Base-by-base conservation (phyloP, 495 filamentous ascomycete genomes). In the Aspergillus cavernicola region DNA sequence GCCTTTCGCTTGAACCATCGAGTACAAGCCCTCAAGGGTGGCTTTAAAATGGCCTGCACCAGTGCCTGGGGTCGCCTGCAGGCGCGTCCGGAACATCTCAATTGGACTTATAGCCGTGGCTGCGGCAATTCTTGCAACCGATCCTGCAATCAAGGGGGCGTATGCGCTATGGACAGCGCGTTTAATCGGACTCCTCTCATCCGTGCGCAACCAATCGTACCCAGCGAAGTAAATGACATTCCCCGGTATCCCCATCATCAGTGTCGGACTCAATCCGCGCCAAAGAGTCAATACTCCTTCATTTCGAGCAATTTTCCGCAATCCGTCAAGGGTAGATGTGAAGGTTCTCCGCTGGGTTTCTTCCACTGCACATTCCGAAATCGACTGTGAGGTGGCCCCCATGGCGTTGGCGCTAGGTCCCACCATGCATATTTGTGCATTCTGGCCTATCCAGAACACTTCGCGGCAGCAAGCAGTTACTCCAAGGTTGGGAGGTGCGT, bases 191-290 rank as follows among this genome's bases (percentile, higher is more conserved):
- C 86, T 90, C 32, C 68, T 66, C 1, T 76, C 72, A 62, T 86
- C 87, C 19, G 72, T 84, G 12, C 93, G 85, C 53, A 98, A 70
- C 84, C 88, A 93, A 62, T 98, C 93, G 66, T 98, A 98, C n/a
- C 92, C 93, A 28, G 93, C 92, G 61, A 97, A 96, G 70, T 98
- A 98, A 53, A 98, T 97, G 55, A 98, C 92, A 68, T 98, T 98
- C 31, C 83, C 90, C 0, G 93, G 93, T 26, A 98, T 82, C 3
- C 92, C 85, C 93, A 98, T 98, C 60, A 89, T 80, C 36, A 98
- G 70, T 1, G 95, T 98, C 9, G 95, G 90, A 16, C 87, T 91
- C 2, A 98, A 78, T 5, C 93, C 93, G 31, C 93, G 84, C 93
- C 93, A 98, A 43, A 98, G 78, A 7, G 95, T 90, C 16, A 79